Evolutionary conservation across 1,284 basidiomycete species (phyloP), one percentile per base, ranked within the genome.

Genomic region (Apiotrichum mycotoxinovorans): DNA sequence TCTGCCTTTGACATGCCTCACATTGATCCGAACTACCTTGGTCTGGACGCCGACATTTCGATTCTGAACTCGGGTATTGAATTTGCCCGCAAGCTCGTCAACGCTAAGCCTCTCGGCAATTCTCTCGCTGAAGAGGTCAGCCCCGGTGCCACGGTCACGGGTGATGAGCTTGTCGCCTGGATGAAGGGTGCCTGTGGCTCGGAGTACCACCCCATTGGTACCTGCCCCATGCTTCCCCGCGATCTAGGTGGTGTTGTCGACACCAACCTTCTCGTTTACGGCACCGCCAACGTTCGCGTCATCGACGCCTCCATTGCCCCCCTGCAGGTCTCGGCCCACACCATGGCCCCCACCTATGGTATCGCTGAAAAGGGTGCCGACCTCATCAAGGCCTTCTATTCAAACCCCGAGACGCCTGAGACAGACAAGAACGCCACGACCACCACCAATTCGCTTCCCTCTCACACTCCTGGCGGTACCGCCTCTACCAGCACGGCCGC

Each of bases 351-450:
- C 4, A 81, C 83, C 3, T 90, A 87, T 67, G 87, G 85, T 30
- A 76, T 87, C 44, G 86, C 85, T 5, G 86, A 88, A 73, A 83
- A 83, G 69, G 85, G 83, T 0, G 80, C 85, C 8, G 80, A 81
- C 41, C 78, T 88, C 56, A 84, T 88, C 70, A 81, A 82, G 67
- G 54, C 64, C 41, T 75, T 67, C 68, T 66, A 67, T 57, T 38
- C 52, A 3, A 17, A 17, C 42, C 20, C 33, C 20, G 18, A 25
- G 4, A 35, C 51, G 20, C 43, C 34, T 27, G 15, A 34, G 17
- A 10, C 12, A 5, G 15, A 33, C 27, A 20, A n/a, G 27, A 46
- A 46, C 30, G 45, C 4, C 34, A 26, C 43, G 10, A 26, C 14
- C 23, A 35, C 23, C 42, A 35, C 2, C 34, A 12, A 15, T 33